Conservation (phyloP, 306 rosid genomes). For the Begonia peltatifolia region DNA sequence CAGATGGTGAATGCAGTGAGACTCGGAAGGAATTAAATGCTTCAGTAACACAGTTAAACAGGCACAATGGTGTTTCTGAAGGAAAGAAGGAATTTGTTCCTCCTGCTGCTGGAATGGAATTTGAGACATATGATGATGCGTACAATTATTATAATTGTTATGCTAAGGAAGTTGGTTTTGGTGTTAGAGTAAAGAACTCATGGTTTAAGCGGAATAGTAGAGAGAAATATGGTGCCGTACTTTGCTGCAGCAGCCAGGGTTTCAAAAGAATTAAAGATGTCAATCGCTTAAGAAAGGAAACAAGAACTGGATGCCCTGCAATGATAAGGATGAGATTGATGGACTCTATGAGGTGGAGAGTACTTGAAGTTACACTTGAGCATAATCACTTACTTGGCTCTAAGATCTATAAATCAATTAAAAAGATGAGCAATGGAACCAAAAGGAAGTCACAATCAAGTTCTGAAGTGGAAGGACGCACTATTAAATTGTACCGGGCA, state of each 20-base stretch:
- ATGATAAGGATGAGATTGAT: conserved; percentile 82
- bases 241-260: conserved; percentile 98
- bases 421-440: conserved; percentile 45
- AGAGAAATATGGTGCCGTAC: conserved; percentile 93
- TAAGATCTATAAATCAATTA: conserved; percentile 42
- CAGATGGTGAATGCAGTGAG: conserved; percentile 37
- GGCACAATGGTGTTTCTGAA: conserved; percentile 34
- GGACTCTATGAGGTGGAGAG: conserved; percentile 88
- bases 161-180: conserved; percentile 85
- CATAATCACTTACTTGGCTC: conserved; percentile 80
- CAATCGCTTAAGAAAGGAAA: conserved; percentile 77
- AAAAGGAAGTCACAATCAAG: conserved; percentile 42
- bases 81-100: conserved; percentile 59
- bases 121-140: conserved; percentile 89
- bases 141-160: conserved; percentile 84
- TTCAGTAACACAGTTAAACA: conserved; percentile 30
- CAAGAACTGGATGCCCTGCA: conserved; percentile 96
- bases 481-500: conserved; percentile 68
- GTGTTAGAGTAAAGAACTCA: conserved; percentile 88
- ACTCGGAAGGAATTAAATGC: conserved; percentile 36
- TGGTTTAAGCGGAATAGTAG: conserved; percentile 93
- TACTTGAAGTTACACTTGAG: conserved; percentile 69
- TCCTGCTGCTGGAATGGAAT: conserved; percentile 92
- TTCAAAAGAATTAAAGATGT: conserved; percentile 83
- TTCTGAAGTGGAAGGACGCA: conserved; percentile 48